These are phyloP conservation scores for Leucosporidium yakuticum DNA, from an alignment of 768 basidiomycete species.

Conservation along the genomic window DNA sequence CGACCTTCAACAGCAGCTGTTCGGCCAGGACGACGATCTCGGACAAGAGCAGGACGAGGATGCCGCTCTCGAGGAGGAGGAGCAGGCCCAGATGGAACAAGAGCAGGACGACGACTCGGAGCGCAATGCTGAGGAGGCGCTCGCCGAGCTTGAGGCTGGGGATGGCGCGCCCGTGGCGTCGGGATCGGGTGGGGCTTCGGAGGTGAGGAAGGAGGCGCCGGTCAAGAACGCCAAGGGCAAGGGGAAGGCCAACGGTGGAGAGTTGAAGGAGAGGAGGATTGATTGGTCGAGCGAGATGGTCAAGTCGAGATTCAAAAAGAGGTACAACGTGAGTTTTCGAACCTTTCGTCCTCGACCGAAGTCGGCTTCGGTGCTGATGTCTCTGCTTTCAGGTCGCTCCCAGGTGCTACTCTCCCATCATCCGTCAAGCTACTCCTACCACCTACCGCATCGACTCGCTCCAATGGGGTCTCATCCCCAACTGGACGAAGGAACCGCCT, in stretches of 20 bases:
- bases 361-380: not conserved
- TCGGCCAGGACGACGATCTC: no score
- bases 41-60: not conserved
- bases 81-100: not conserved
- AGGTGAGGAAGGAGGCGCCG: no score
- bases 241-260: no score
- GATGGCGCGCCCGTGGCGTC: not conserved
- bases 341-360: not conserved
- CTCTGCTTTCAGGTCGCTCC: not conserved
- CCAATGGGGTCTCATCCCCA: constrained; percentile 77
- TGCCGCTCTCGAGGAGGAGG: not conserved
- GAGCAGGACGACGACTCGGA: not conserved
- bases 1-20: not conserved
- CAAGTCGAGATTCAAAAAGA: not conserved
- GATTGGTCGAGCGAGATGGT: constrained; percentile 2
- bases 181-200: not conserved
- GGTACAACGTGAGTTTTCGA: constrained; percentile 10
- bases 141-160: not conserved
- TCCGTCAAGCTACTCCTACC: not conserved
- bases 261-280: not conserved
- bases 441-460: not conserved
- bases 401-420: not conserved
- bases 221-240: no score
- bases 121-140: not conserved
- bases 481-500: constrained; percentile 69